Percentiles rank a stretch among this genome's conserved stretches.
phyloP scores from a whole-genome alignment of 169 alveolate species.

The Babesia gibsoni region DNA sequence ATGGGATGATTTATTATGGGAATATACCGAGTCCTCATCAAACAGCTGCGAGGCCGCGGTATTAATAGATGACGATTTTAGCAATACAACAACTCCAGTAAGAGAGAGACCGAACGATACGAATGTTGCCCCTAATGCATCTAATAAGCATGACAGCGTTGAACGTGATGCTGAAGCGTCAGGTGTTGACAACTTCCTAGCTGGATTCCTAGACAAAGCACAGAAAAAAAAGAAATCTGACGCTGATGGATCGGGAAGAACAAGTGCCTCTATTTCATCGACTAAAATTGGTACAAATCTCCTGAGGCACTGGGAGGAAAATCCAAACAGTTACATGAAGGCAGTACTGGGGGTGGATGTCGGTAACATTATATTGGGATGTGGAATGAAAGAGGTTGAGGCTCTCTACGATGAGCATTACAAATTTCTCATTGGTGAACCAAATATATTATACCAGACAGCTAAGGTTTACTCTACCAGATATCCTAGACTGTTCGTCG shows the following conservation, averaged over 20 bases:
- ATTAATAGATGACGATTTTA: background rate
- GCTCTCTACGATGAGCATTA: conserved; percentile 57
- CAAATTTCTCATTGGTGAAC: conserved; percentile 44
- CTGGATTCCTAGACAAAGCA: too few relatives aligned
- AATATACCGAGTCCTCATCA: background rate
- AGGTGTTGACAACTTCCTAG: too few relatives aligned
- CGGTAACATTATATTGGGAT: conserved; percentile 16
- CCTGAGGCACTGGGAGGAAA: conserved; percentile 37
- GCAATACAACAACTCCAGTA: too few relatives aligned
- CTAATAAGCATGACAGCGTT: too few relatives aligned
- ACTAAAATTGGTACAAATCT: background rate
- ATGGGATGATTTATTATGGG: conserved; percentile 29
- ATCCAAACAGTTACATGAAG: conserved; percentile 15
- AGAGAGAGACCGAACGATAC: too few relatives aligned
- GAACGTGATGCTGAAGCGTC: too few relatives aligned
- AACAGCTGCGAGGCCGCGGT: background rate
- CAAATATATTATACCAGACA: conserved; percentile 38
- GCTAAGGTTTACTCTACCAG: conserved; percentile 43
- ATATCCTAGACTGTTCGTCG: conserved; percentile 26
- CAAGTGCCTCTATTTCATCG: background rate
- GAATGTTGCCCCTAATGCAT: too few relatives aligned
- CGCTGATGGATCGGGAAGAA: too few relatives aligned
- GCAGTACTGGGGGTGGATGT: conserved; percentile 21
- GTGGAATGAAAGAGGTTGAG: conserved; percentile 52
- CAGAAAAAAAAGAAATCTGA: too few relatives aligned